phyloP scores from a whole-genome alignment of 768 basidiomycete genomes.

The Chalciporus pseudorubinellus region DNA sequence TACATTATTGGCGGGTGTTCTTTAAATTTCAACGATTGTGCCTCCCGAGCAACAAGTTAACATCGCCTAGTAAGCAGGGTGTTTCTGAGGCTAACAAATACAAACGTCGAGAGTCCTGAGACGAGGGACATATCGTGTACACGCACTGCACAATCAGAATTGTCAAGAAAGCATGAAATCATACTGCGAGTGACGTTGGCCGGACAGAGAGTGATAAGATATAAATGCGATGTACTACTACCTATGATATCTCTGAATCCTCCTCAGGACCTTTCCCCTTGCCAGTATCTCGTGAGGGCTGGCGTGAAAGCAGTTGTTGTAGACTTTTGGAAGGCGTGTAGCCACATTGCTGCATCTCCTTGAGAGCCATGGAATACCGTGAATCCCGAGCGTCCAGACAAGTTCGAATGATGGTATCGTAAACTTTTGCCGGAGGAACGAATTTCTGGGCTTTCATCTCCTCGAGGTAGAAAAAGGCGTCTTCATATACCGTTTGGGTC shows the following conservation, averaged over 20 bases:
- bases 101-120: no score
- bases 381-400: slow-evolving; percentile 57
- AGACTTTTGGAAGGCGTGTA: slow-evolving; percentile 39
- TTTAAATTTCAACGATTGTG: no score
- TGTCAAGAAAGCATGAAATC: no score
- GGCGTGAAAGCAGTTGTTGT: slow-evolving; percentile 30
- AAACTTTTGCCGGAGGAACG: slow-evolving; percentile 53
- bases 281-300: slow-evolving; percentile 1
- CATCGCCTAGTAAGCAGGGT: no score
- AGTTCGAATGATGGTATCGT: slow-evolving; percentile 57
- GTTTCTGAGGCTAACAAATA: no score
- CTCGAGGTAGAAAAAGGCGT: slow-evolving; percentile 86
- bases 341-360: slow-evolving; percentile 69
- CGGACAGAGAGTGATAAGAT: background rate
- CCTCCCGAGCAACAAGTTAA: no score
- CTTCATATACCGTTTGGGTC: slow-evolving; percentile 72
- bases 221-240: background rate
- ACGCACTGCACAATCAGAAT: no score
- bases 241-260: background rate
- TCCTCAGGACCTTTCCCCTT: background rate
- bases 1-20: no score
- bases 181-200: no score
- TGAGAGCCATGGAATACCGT: slow-evolving; percentile 60
- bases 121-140: no score
- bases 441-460: slow-evolving; percentile 73